Conservation (phyloP, 306 rosid genomes). For the Ochetophila trinervis region DNA sequence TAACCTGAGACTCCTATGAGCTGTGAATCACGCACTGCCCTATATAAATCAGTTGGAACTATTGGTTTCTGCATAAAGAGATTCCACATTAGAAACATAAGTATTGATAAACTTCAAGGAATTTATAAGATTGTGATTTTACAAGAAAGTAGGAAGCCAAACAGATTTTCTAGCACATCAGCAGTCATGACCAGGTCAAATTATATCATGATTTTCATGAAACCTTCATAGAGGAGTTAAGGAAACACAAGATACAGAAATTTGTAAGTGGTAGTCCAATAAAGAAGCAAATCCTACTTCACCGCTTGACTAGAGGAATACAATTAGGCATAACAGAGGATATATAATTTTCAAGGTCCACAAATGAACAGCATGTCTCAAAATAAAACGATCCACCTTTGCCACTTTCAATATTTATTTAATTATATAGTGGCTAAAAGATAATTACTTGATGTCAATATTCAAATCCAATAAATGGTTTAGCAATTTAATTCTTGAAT, state of each 20-base stretch:
- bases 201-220: not conserved
- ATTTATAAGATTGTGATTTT: slow-evolving; percentile 2
- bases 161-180: not conserved
- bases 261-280: not conserved
- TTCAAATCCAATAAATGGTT: no score
- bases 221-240: not conserved
- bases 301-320: no score
- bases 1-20: slow-evolving; percentile 91
- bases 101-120: slow-evolving; percentile 20
- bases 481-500: no score
- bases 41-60: slow-evolving; percentile 64
- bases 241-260: not conserved
- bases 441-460: no score
- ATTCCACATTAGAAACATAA: slow-evolving; percentile 17
- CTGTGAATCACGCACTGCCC: slow-evolving; percentile 84
- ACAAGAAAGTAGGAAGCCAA: not conserved
- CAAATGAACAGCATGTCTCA: no score
- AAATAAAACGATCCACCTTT: no score
- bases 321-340: no score
- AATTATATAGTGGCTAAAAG: no score
- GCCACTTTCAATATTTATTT: no score
- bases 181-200: not conserved
- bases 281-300: not conserved
- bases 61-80: slow-evolving; percentile 76
- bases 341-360: no score